Evolutionary conservation across 2,329 filamentous ascomycete species (phyloP), one percentile per base, ranked within the genome.

Genomic region (Curvularia verruculosa): DNA sequence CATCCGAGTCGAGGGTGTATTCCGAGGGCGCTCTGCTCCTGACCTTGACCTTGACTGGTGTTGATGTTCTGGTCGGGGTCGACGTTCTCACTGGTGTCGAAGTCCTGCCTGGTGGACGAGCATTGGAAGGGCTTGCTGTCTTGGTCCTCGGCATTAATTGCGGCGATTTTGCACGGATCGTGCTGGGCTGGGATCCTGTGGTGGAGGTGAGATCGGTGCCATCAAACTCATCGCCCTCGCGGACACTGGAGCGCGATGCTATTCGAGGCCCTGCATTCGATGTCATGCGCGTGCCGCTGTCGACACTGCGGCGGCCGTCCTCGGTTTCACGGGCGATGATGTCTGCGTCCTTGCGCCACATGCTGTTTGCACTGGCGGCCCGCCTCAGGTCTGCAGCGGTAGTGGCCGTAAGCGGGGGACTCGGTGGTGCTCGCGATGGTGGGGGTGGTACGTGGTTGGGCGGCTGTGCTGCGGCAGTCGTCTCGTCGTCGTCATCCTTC

Each of bases 321-420:
- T 75, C 72, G 66, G 74, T 73, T 43, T 78, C 77, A 49, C 71
- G 72, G 40, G 67, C 63, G 34, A 74, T 49, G 8, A 71, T 68
- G 21, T 75, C 75, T 13, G 77, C 71, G 29, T 75, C 73, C 47
- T 70, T 73, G 44, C 72, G 74, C 36, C 76, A 73, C 67, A 79
- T 79, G 68, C 77, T 80, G 62, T 76, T 77, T 9, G 74, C 74
- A 59, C 80, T 82, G 34, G 75, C 76, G 39, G 78, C 75, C 64
- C 80, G 75, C 55, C 75, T 70, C 34, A 80, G 64, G 40, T 82
- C 80, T 18, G 77, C 75, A n/a, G 64, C 68, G 10, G 67, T 72
- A 5, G 69, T 72, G n/a, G 68, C 68, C 8, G 80, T 82, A 49
- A 81, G 73, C 19, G 81, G 80, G 39, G 81, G 80, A 56, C 80